Conservation (phyloP, 768 basidiomycete genomes). For the Mycena maculata region DNA sequence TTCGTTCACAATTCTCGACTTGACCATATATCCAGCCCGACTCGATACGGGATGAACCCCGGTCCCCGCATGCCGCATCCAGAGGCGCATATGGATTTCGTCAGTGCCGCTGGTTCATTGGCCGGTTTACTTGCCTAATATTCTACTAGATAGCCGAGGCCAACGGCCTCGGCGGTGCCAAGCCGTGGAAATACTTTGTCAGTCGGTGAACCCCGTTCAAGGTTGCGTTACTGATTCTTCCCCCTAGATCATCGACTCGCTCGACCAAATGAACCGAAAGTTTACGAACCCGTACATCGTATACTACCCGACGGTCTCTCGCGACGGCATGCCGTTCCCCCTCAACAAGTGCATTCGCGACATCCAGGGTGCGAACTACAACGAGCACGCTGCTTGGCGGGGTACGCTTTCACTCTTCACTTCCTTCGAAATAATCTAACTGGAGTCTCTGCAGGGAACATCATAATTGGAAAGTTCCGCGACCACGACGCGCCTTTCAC, state of each 20-base stretch:
- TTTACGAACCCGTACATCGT: conserved; percentile 85
- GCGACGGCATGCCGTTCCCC: conserved; percentile 86
- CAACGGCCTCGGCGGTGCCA: conserved; percentile 56
- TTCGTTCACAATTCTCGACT: neutral
- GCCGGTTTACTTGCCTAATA: conserved; percentile 13
- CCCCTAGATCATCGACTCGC: conserved; percentile 72
- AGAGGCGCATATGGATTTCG: conserved; percentile 87
- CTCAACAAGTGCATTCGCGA: conserved; percentile 81
- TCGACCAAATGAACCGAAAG: conserved; percentile 84
- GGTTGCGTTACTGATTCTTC: conserved; percentile 35
- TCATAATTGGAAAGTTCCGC: conserved; percentile 76
- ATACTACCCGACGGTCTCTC: conserved; percentile 81
- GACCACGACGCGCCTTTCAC: conserved; percentile 62
- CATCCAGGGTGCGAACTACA: conserved; percentile 73
- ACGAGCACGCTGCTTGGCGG: conserved; percentile 77
- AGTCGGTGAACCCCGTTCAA: conserved; percentile 36
- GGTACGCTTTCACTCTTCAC: conserved; percentile 41
- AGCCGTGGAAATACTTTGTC: conserved; percentile 82
- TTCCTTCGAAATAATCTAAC: neutral
- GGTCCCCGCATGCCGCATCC: conserved; percentile 82
- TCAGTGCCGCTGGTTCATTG: conserved; percentile 39
- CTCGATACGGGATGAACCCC: conserved; percentile 33
- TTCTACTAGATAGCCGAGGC: conserved; percentile 72
- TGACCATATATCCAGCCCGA: conserved; percentile 12
- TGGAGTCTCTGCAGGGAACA: conserved; percentile 57